Evolutionary conservation across 345 rosid genomes (phyloP).

Genomic region (Hirschfeldia incana): DNA sequence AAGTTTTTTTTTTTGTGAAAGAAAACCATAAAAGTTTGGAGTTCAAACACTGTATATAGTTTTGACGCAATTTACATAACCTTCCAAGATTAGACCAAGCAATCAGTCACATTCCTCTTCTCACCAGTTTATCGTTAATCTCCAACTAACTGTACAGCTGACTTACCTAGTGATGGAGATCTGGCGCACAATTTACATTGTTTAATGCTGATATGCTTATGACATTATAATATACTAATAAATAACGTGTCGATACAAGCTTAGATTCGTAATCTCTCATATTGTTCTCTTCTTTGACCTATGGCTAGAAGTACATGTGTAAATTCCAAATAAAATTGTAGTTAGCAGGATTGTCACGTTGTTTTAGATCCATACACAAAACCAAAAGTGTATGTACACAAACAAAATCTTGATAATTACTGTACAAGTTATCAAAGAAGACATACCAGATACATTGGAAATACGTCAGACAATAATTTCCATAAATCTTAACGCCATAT

Average conservation of each 20-base stretch:
- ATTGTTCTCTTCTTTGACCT: constrained; percentile 12
- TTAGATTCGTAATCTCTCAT: not conserved
- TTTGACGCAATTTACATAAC: constrained; percentile 16
- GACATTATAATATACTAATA: not conserved
- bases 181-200: not conserved
- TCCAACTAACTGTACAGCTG: not conserved
- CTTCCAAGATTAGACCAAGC: not conserved
- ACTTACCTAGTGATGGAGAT: not conserved
- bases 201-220: not conserved
- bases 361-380: not conserved
- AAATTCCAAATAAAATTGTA: constrained; percentile 12
- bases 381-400: not conserved
- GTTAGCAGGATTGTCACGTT: constrained; percentile 27
- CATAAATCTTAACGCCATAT: not conserved
- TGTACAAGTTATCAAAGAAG: not conserved
- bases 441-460: not conserved
- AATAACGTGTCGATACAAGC: not conserved
- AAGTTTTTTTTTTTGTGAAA: too few species aligned
- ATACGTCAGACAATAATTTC: not conserved
- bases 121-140: not conserved
- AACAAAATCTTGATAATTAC: not conserved
- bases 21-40: not conserved
- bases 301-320: not conserved
- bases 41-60: not conserved
- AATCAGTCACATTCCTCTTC: not conserved